phyloP scores from a whole-genome alignment of 2,329 filamentous ascomycete genomes.

The Fusarium sp. region DNA sequence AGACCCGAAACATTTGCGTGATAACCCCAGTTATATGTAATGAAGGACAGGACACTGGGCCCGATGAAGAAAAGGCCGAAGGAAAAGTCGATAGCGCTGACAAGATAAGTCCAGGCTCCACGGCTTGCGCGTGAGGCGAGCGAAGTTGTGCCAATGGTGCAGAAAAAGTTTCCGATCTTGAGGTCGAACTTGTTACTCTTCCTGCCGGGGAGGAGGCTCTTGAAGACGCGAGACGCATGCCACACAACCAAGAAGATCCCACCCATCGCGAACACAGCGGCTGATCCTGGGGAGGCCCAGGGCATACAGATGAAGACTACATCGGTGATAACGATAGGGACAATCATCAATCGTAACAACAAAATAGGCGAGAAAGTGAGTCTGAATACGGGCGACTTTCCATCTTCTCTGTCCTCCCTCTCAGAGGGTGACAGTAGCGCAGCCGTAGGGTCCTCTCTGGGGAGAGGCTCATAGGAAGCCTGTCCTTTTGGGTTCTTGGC shows the following conservation, averaged over 20 bases:
- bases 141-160: slow-evolving; percentile 25
- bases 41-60: slow-evolving; percentile 20
- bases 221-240: slow-evolving; percentile 20
- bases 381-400: slow-evolving; percentile 14
- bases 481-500: slow-evolving; percentile 26
- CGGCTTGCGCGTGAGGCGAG: neutral
- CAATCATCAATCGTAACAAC: slow-evolving; percentile 24
- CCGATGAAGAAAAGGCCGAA: slow-evolving; percentile 37
- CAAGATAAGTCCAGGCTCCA: slow-evolving; percentile 14
- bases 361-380: slow-evolving; percentile 34
- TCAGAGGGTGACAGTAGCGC: slow-evolving; percentile 32
- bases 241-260: slow-evolving; percentile 25
- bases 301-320: slow-evolving; percentile 21
- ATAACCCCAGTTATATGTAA: neutral
- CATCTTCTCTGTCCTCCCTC: slow-evolving; percentile 12
- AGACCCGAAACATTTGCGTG: slow-evolving; percentile 9
- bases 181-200: slow-evolving; percentile 37
- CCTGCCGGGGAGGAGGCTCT: slow-evolving; percentile 14
- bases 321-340: slow-evolving; percentile 33
- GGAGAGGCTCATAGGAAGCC: slow-evolving; percentile 27
- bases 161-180: slow-evolving; percentile 39
- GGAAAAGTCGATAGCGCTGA: slow-evolving; percentile 34
- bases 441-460: slow-evolving; percentile 29
- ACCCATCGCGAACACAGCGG: slow-evolving; percentile 24
- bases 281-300: neutral